phyloP scores from a whole-genome alignment of 352 stramenopile species.

The Phytophthora tubulina region DNA sequence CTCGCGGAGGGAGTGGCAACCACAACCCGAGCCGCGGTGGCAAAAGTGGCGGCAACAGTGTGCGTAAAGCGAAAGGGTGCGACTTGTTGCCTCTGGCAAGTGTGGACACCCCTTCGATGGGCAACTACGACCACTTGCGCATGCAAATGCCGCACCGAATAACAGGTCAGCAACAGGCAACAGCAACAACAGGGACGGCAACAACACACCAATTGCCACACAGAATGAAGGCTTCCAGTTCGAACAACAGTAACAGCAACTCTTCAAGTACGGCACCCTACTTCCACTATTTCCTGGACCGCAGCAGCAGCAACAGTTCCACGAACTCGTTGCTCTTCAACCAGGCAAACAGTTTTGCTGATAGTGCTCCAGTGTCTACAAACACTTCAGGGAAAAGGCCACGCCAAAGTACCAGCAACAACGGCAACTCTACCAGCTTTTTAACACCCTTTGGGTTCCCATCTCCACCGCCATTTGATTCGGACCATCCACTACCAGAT shows the following conservation, averaged over 20 bases:
- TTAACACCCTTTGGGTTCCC: slow-evolving; percentile 38
- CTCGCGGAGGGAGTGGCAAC: slow-evolving; percentile 19
- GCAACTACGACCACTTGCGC: slow-evolving; percentile 69
- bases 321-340: slow-evolving; percentile 35
- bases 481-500: slow-evolving; percentile 58
- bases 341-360: slow-evolving; percentile 15
- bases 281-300: slow-evolving; percentile 50
- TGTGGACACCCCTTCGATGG: slow-evolving; percentile 46
- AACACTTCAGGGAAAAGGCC: slow-evolving; percentile 31
- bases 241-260: slow-evolving; percentile 8
- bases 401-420: slow-evolving; percentile 32
- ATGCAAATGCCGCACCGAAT: slow-evolving; percentile 52
- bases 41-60: slow-evolving; percentile 26
- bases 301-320: slow-evolving; percentile 34
- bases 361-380: slow-evolving; percentile 14
- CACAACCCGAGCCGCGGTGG: slow-evolving; percentile 22
- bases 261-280: slow-evolving; percentile 19
- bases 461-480: slow-evolving; percentile 46
- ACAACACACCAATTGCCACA: slow-evolving; percentile 38
- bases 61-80: slow-evolving; percentile 24
- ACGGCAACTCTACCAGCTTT: slow-evolving; percentile 26
- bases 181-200: slow-evolving; percentile 22
- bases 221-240: slow-evolving; percentile 27
- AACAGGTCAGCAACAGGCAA: slow-evolving; percentile 26
- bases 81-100: slow-evolving; percentile 15